Percentiles rank a stretch among this genome's conserved stretches.
phyloP scores from a whole-genome alignment of 305 asterid genomes.

The Fraxinus nigra region DNA sequence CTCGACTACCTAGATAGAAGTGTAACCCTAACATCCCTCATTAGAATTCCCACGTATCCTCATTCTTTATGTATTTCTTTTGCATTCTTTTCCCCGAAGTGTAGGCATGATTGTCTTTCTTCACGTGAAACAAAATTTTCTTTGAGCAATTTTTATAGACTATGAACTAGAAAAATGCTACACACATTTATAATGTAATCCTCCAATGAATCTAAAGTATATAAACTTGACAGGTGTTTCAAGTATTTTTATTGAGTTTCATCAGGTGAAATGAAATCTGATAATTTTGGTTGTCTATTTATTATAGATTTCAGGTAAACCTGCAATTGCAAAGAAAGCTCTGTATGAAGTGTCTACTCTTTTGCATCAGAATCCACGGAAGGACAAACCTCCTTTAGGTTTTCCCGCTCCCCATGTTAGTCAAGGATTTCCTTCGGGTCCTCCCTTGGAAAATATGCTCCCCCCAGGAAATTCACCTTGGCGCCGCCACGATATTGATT shows the following conservation, averaged over 20 bases:
- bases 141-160: constrained; percentile 2
- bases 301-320: constrained; percentile 67
- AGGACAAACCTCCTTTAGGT: constrained; percentile 58
- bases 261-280: constrained; percentile 19
- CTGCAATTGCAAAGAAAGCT: constrained; percentile 56
- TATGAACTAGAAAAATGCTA: background rate
- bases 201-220: constrained; percentile 1
- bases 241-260: constrained; percentile 1
- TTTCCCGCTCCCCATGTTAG: constrained; percentile 35
- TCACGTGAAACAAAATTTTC: constrained; percentile 9
- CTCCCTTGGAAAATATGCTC: constrained; percentile 44
- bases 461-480: constrained; percentile 49
- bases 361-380: constrained; percentile 72
- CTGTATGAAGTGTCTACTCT: constrained; percentile 70
- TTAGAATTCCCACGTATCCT: background rate
- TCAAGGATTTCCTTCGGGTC: constrained; percentile 53
- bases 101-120: constrained; percentile 8
- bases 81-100: constrained; percentile 15
- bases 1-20: background rate
- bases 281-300: constrained; percentile 31
- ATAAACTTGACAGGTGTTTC: constrained; percentile 10
- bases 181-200: constrained; percentile 4
- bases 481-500: constrained; percentile 43
- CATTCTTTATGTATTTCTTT: constrained; percentile 6
- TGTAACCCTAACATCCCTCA: constrained; percentile 6